Base-by-base conservation (phyloP, 1,284 basidiomycete genomes). In the Moesziomyces sp. region DNA sequence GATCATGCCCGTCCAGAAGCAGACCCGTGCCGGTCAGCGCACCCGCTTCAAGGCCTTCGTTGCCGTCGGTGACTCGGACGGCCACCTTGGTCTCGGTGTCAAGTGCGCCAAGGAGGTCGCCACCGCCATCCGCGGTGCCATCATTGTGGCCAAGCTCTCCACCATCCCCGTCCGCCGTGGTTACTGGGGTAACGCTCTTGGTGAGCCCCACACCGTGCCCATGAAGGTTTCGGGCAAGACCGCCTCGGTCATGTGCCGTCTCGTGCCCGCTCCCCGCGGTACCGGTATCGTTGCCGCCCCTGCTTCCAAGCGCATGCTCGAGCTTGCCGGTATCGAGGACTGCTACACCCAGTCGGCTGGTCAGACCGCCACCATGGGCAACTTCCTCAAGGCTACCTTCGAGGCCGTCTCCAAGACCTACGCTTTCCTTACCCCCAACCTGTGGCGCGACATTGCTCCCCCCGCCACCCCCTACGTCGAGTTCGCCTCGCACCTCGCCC, bases 31-130 rank as follows among this genome's bases (percentile, higher is more conserved):
- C 83, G 97, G 97, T 87, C 97, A 99, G 88, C 93, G 97, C 83
- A 99, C 97, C 75, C 92, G 96, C 78, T 99, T 99, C 91, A 99
- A 99, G 89, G 96, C 97, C 40, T 99, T 98, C 87, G 97, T 99
- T 84, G 97, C 97, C 73, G 97, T 99, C 84, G 97, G 97, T 86
- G 97, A 99, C 76, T 80, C 69, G n/a, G 80, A 98, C 85, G 97
- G 96, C 68, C 97, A 99, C 86, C 94, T 99, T 83, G 97, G 96
- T 85, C 91, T 99, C 84, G 97, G 96, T 87, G 95, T 99, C 87
- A 99, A 99, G 89, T 98, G 96, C 86, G 95, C 96, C 83, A 99
- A 99, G 89, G 96, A 99, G 89, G 97, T 99, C 82, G 96, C 97
- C 45, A 97, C 95, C 67, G 96, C 97, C 81, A 98, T 99, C 86